These are phyloP conservation scores for Quercus phellos DNA, from an alignment of 331 rosid species.

Conservation along the genomic window DNA sequence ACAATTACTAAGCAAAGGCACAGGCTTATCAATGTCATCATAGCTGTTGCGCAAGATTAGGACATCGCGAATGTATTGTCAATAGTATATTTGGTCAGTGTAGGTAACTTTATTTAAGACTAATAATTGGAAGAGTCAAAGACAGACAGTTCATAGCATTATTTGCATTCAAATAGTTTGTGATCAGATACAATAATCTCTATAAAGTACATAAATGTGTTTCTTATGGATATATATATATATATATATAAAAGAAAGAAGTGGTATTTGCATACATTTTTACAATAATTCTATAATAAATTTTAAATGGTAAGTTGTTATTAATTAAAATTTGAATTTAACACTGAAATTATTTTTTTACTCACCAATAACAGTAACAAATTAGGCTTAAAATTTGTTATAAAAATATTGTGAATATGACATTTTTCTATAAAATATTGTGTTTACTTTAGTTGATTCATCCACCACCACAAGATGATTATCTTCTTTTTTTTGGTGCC, in stretches of 20 bases:
- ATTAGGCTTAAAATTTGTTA: too few relatives aligned
- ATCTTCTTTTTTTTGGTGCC: not conserved
- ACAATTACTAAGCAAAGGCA: not conserved
- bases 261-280: too few relatives aligned
- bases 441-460: not conserved
- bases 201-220: too few relatives aligned
- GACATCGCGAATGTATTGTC: conserved; percentile 17
- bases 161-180: not conserved
- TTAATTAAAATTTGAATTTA: too few relatives aligned
- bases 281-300: too few relatives aligned
- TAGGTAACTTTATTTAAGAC: not conserved
- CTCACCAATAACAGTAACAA: too few relatives aligned
- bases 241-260: too few relatives aligned
- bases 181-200: not conserved
- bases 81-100: not conserved
- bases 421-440: too few relatives aligned
- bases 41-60: conserved; percentile 21
- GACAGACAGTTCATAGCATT: not conserved
- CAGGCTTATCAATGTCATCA: conserved; percentile 19
- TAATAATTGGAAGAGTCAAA: not conserved
- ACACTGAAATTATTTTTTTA: too few relatives aligned
- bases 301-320: too few relatives aligned
- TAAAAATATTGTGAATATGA: too few relatives aligned
- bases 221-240: too few relatives aligned
- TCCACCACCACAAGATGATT: not conserved